Conservation (phyloP, 1,284 basidiomycete species). For the Bondarzewia mesenterica region DNA sequence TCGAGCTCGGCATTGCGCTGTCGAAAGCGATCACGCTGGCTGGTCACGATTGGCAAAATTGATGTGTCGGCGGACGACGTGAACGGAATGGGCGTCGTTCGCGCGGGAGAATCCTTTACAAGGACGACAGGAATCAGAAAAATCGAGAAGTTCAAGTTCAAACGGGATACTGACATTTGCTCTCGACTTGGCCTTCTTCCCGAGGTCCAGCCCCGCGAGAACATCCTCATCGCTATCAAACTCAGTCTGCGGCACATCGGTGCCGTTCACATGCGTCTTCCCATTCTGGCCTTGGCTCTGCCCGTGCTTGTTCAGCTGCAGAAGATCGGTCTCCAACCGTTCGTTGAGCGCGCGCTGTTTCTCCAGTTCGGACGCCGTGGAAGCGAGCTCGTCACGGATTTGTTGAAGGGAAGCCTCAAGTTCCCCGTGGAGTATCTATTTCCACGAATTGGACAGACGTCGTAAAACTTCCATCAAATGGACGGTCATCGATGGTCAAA, state of each 20-base stretch:
- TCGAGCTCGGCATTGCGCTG: slow-evolving; percentile 95
- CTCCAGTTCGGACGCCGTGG: slow-evolving; percentile 59
- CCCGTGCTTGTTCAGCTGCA: slow-evolving; percentile 63
- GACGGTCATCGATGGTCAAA: too few species aligned
- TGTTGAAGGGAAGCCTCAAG: slow-evolving; percentile 61
- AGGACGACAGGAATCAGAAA: background rate
- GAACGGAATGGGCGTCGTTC: slow-evolving; percentile 60
- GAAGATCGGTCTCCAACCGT: slow-evolving; percentile 84
- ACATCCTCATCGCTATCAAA: slow-evolving; percentile 25
- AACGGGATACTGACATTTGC: slow-evolving; percentile 5
- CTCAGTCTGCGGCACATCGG: slow-evolving; percentile 10
- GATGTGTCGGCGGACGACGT: slow-evolving; percentile 77
- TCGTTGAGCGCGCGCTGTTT: slow-evolving; percentile 80
- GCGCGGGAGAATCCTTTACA: slow-evolving; percentile 35
- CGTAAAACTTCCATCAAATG: too few species aligned
- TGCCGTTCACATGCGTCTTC: slow-evolving; percentile 15
- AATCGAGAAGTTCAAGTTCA: background rate
- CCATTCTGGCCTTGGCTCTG: slow-evolving; percentile 31
- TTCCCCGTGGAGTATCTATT: slow-evolving; percentile 74
- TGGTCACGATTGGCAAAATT: slow-evolving; percentile 93
- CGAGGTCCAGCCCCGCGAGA: slow-evolving; percentile 68
- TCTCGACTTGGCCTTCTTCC: slow-evolving; percentile 40
- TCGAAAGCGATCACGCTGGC: slow-evolving; percentile 92
- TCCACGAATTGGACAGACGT: background rate
- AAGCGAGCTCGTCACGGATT: slow-evolving; percentile 51